These are phyloP conservation scores for Ophiostoma fasciatum DNA, from an alignment of 2,329 filamentous ascomycete genomes.

Conservation along the genomic window DNA sequence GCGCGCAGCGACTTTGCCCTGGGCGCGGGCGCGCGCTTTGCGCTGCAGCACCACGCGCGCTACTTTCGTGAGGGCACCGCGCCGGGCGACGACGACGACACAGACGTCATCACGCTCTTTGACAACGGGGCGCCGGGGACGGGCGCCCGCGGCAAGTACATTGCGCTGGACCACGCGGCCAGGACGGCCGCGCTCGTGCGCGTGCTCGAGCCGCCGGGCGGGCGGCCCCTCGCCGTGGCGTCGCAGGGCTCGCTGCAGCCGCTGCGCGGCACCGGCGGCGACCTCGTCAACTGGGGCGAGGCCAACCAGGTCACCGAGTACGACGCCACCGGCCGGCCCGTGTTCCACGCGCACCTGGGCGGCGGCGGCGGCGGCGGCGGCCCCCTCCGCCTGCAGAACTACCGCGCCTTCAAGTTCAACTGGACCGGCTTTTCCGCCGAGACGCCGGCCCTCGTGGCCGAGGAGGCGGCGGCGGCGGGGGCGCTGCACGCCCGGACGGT, in stretches of 20 bases:
- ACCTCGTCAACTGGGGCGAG: conserved; percentile 31
- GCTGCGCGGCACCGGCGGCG: conserved; percentile 18
- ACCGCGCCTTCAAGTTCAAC: conserved; percentile 14
- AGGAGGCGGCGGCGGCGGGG: no score
- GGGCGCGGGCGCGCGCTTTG: conserved; percentile 21
- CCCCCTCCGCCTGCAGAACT: conserved; percentile 10
- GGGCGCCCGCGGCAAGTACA: conserved; percentile 13
- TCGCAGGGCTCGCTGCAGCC: conserved; percentile 23
- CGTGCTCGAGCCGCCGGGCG: conserved; percentile 19
- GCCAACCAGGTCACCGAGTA: conserved; percentile 31
- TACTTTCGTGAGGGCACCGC: conserved; percentile 23
- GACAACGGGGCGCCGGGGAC: conserved; percentile 27
- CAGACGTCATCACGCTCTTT: conserved; percentile 32
- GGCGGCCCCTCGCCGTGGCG: conserved; percentile 15
- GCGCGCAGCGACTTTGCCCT: conserved; percentile 28
- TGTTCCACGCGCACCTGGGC: conserved; percentile 28
- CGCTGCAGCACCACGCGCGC: conserved; percentile 33
- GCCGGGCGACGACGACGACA: conserved; percentile 21
- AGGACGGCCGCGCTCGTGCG: conserved; percentile 8
- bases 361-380: no score
- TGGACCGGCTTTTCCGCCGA: conserved; percentile 15
- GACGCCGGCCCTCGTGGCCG: conserved; percentile 12
- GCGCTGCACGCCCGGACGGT: no score
- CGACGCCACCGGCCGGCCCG: conserved; percentile 20
- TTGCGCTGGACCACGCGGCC: conserved; percentile 8